Evolutionary conservation across 345 rosid genomes (phyloP).

Genomic region (Boechera retrofracta): DNA sequence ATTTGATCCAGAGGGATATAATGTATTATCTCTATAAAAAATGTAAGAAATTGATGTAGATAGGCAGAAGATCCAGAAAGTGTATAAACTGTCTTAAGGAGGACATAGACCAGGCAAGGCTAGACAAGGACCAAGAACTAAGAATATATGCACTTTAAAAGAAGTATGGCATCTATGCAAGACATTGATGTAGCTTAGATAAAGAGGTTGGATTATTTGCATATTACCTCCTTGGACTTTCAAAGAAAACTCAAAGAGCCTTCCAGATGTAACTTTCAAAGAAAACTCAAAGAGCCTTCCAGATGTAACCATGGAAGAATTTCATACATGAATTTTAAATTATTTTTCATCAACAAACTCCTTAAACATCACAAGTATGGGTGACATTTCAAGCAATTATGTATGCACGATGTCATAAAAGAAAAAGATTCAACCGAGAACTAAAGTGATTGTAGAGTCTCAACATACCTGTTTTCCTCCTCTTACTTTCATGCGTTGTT

Average conservation of each 20-base stretch:
- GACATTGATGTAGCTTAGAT: not conserved
- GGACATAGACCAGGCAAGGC: not conserved
- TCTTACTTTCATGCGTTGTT: constrained; percentile 57
- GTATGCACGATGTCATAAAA: constrained; percentile 11
- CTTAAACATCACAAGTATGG: constrained; percentile 1
- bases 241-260: constrained; percentile 5
- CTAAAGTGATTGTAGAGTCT: not conserved
- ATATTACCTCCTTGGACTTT: constrained; percentile 5
- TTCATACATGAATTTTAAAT: constrained; percentile 13
- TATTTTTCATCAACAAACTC: constrained; percentile 16
- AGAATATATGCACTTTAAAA: not conserved
- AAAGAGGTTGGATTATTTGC: constrained; percentile 6
- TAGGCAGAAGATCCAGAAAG: not conserved
- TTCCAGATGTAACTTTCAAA: not conserved
- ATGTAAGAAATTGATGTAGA: not conserved
- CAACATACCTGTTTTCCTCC: constrained; percentile 67
- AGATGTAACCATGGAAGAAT: not conserved
- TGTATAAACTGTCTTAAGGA: constrained; percentile 1
- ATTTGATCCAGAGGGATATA: not conserved
- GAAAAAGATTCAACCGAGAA: not conserved
- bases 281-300: constrained; percentile 1
- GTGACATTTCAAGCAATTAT: constrained; percentile 18
- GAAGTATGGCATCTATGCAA: constrained; percentile 1
- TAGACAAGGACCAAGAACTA: not conserved
- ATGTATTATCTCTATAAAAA: constrained; percentile 3